Percentiles rank a stretch among this genome's conserved stretches.
These are phyloP conservation scores for Pythium dissotocum DNA, from an alignment of 352 stramenopile genomes.

Conservation along the genomic window DNA sequence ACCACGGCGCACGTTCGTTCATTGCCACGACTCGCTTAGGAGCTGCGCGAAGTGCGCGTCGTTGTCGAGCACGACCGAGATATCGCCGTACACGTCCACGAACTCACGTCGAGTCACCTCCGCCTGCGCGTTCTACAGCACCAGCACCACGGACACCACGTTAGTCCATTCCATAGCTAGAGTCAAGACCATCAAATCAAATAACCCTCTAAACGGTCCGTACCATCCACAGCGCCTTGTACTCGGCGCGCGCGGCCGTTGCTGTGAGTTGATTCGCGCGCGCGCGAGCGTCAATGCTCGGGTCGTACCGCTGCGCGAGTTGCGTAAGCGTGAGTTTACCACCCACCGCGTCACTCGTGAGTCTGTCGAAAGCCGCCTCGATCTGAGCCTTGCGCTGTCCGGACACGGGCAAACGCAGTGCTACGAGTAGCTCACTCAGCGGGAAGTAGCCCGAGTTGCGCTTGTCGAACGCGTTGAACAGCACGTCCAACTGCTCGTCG, in stretches of 20 bases:
- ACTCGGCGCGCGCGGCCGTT: slow-evolving; percentile 41
- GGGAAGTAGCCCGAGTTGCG: slow-evolving; percentile 64
- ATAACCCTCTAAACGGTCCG: not conserved
- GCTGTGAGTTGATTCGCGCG: slow-evolving; percentile 36
- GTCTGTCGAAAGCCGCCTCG: slow-evolving; percentile 42
- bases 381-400: slow-evolving; percentile 40
- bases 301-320: slow-evolving; percentile 53
- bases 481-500: slow-evolving; percentile 73
- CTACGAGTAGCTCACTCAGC: slow-evolving; percentile 41
- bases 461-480: slow-evolving; percentile 74
- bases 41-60: slow-evolving; percentile 70
- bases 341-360: slow-evolving; percentile 26
- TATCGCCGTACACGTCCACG: slow-evolving; percentile 70
- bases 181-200: not conserved
- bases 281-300: slow-evolving; percentile 62
- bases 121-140: slow-evolving; percentile 12
- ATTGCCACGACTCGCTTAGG: slow-evolving; percentile 70
- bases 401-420: slow-evolving; percentile 41
- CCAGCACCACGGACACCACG: not conserved
- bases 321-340: slow-evolving; percentile 46
- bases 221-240: slow-evolving; percentile 52
- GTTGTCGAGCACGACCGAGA: slow-evolving; percentile 56
- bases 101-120: slow-evolving; percentile 61
- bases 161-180: too few relatives aligned
- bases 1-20: slow-evolving; percentile 5